phyloP scores from a whole-genome alignment of 768 basidiomycete species.

The Mycena crocata region DNA sequence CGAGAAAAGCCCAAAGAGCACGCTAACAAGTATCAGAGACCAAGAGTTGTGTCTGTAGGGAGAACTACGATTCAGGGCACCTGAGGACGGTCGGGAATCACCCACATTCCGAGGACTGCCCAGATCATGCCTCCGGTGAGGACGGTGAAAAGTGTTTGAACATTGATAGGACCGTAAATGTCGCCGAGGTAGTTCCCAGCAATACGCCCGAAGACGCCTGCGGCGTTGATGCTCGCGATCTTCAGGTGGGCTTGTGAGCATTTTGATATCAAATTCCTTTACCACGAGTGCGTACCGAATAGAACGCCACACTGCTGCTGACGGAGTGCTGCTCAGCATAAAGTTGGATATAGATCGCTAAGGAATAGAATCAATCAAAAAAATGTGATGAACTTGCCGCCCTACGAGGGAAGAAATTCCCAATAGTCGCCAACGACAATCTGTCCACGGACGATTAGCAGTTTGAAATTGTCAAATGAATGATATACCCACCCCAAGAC shows the following conservation, averaged over 20 bases:
- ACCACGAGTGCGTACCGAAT: not conserved
- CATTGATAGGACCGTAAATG: not conserved
- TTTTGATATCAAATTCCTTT: not conserved
- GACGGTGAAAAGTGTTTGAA: not conserved
- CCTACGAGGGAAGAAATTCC: not conserved
- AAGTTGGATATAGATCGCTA: conserved; percentile 10
- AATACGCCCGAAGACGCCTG: not conserved
- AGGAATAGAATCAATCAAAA: not conserved
- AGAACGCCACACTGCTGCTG: not conserved
- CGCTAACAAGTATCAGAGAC: no score
- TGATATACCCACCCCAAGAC: not conserved
- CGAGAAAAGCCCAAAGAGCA: no score
- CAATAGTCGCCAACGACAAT: not conserved
- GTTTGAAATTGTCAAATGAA: no score
- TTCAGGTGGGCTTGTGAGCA: not conserved
- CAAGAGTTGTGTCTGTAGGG: no score
- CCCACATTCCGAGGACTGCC: conserved; percentile 1
- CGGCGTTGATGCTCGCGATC: not conserved
- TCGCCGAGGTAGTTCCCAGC: not conserved
- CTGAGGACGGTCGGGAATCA: not conserved
- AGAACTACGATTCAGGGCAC: not conserved
- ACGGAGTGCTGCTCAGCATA: not conserved
- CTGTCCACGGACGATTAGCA: no score
- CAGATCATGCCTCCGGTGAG: not conserved
- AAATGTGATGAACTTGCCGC: not conserved